Evolutionary conservation across 2,329 filamentous ascomycete species (phyloP).

Genomic region (Microsporum ferrugineum): DNA sequence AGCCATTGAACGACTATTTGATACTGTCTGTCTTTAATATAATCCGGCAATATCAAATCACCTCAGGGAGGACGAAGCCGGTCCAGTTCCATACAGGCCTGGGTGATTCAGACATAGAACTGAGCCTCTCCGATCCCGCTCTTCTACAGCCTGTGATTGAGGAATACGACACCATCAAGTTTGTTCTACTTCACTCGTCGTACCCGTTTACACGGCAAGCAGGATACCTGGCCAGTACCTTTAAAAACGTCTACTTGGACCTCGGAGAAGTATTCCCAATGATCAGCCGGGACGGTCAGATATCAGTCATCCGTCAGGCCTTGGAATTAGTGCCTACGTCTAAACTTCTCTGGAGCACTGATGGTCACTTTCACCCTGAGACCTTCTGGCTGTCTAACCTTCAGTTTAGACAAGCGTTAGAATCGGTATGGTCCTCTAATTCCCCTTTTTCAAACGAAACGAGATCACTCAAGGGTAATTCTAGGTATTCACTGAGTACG

Average conservation of each 20-base stretch:
- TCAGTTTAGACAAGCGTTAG: constrained; percentile 60
- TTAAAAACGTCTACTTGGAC: constrained; percentile 70
- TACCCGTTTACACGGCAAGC: constrained; percentile 73
- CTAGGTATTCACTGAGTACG: constrained; percentile 56
- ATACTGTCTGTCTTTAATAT: constrained; percentile 53
- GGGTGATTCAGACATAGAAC: constrained; percentile 64
- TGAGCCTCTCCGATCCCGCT: constrained; percentile 60
- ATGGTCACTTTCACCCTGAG: constrained; percentile 69
- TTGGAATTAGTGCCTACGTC: constrained; percentile 63
- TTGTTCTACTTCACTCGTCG: constrained; percentile 67
- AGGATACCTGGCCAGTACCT: constrained; percentile 65
- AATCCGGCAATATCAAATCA: constrained; percentile 36
- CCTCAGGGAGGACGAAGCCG: constrained; percentile 48
- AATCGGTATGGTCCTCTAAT: constrained; percentile 41
- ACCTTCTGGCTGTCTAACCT: constrained; percentile 61
- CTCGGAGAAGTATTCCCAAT: constrained; percentile 74
- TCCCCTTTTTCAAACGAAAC: neutral
- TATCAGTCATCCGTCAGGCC: constrained; percentile 56
- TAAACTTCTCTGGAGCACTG: constrained; percentile 70
- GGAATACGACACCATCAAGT: constrained; percentile 55
- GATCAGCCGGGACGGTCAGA: constrained; percentile 64
- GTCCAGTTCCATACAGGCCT: constrained; percentile 76
- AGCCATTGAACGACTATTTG: constrained; percentile 57
- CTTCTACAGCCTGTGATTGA: constrained; percentile 64
- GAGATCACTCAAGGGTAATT: neutral